A percentile compares a stretch with the other conserved stretches of the same genome.
phyloP scores from a whole-genome alignment of 352 stramenopile species.

The Pilasporangium apinafurcum region DNA sequence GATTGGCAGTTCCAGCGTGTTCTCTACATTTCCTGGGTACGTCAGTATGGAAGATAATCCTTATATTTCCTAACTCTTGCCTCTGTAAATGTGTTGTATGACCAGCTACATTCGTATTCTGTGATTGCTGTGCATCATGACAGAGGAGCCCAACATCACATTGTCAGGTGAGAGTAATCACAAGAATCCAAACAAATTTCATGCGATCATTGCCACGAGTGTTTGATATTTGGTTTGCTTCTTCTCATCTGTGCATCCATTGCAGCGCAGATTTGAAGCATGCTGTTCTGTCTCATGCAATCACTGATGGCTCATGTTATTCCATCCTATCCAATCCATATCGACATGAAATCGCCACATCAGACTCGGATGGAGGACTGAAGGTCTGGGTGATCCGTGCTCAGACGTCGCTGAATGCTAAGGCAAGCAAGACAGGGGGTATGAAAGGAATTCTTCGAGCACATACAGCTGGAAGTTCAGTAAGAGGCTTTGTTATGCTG shows the following conservation, averaged over 20 bases:
- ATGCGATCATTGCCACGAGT: not conserved
- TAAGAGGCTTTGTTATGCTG: no score
- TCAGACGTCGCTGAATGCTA: conserved; percentile 6
- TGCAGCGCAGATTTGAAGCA: conserved; percentile 34
- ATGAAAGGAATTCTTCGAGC: conserved; percentile 47
- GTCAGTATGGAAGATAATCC: not conserved
- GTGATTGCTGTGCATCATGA: conserved; percentile 17
- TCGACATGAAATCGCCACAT: conserved; percentile 38
- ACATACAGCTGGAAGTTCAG: conserved; percentile 28
- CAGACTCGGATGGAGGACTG: conserved; percentile 42
- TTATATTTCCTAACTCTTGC: not conserved
- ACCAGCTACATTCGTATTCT: conserved; percentile 41
- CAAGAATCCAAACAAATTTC: no score
- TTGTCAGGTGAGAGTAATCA: conserved; percentile 36
- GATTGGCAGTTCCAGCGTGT: conserved; percentile 36
- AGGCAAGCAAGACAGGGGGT: conserved; percentile 10
- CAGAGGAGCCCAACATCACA: conserved; percentile 27
- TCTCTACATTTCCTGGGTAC: conserved; percentile 38
- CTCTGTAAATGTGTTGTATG: not conserved
- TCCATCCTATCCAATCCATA: conserved; percentile 27
- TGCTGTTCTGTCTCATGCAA: conserved; percentile 22
- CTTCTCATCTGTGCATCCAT: not conserved
- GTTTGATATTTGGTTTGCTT: not conserved
- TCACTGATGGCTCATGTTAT: conserved; percentile 22
- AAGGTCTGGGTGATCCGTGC: conserved; percentile 42